Conservation (phyloP, 768 basidiomycete genomes). For the Lentinula sp. region DNA sequence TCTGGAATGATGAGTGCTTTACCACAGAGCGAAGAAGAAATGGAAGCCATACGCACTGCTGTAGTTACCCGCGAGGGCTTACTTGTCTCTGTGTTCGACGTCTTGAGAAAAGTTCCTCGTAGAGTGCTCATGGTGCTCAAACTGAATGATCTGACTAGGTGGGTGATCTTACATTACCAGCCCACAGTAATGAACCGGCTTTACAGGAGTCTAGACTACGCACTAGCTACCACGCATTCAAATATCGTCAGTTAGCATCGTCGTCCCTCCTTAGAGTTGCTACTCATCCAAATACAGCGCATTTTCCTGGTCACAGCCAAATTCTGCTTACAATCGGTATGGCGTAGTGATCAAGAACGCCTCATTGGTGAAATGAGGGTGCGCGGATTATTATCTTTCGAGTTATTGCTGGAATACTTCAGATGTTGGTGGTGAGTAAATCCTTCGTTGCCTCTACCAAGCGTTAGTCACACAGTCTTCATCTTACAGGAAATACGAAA, state of each 20-base stretch:
- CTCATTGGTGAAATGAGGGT: constrained; percentile 40
- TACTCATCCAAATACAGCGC: constrained; percentile 38
- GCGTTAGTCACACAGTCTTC: background rate
- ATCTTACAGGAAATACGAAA: constrained; percentile 51
- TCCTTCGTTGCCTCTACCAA: background rate
- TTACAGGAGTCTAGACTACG: constrained; percentile 70
- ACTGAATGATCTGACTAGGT: constrained; percentile 82
- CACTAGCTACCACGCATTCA: constrained; percentile 84
- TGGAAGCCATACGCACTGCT: constrained; percentile 76
- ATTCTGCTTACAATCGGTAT: constrained; percentile 77
- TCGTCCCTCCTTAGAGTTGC: background rate
- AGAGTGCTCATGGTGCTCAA: constrained; percentile 81
- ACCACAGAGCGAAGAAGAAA: constrained; percentile 69
- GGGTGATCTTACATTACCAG: constrained; percentile 8
- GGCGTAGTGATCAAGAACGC: constrained; percentile 59
- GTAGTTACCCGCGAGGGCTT: constrained; percentile 81
- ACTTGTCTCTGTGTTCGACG: constrained; percentile 78
- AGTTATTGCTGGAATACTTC: constrained; percentile 44
- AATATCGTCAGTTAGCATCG: constrained; percentile 35
- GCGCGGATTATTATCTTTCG: constrained; percentile 44
- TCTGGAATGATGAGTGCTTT: constrained; percentile 72
- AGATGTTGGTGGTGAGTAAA: constrained; percentile 62
- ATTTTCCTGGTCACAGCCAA: constrained; percentile 90
- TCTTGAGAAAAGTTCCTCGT: constrained; percentile 81
- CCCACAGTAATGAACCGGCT: background rate